Evolutionary conservation across 148 eudicot species (phyloP), one percentile per base, ranked within the genome.

Genomic region (Chenopodium quinoa): DNA sequence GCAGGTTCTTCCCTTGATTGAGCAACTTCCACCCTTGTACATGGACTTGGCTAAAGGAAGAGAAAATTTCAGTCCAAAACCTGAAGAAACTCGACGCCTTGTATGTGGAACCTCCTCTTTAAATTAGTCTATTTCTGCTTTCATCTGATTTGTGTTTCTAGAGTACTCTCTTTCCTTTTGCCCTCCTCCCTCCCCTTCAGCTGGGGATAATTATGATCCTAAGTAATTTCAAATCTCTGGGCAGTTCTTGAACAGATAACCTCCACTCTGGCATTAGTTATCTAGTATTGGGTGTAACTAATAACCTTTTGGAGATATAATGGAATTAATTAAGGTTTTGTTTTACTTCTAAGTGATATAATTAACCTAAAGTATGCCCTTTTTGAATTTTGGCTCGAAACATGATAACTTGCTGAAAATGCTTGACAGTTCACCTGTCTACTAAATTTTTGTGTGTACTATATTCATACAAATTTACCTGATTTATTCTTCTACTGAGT

Each of bases 21-120:
- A 95, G 92, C 99, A 95, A 84, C 94, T 95, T 80, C 92, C 99
- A 80, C 95, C 99, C 58, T 81, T 95, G 79, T 95, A 95, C 84
- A 91, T 89, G 95, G 99, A 95, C 81, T 93, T 95, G 90, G 90
- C 86, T 60, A 91, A 95, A 52, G 99, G 99, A 84, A 88, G 94
- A 85, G 98, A 95, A 75, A 88, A 90, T 75, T 95, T 93, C 71
- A 87, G 86, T 83, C 99, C 99, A 29, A 90, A 82, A 82, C 99
- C 99, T 78, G 99, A 95, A 92, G 98, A 95, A 88, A 95, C 97
- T 75, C 89, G 86, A 76, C 87, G 97, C 80, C 88, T 95, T 87
- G 98, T 95, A 91, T 79, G 90, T 82, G 14, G 60, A 79, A 46
- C 83, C 72, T 48, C 80, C 54, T 22, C 74, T 40, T 69, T 70